A percentile compares a stretch with the other conserved stretches of the same genome.
Evolutionary conservation across 768 basidiomycete genomes (phyloP).

Genomic region (Coprinopsis cinerea): DNA sequence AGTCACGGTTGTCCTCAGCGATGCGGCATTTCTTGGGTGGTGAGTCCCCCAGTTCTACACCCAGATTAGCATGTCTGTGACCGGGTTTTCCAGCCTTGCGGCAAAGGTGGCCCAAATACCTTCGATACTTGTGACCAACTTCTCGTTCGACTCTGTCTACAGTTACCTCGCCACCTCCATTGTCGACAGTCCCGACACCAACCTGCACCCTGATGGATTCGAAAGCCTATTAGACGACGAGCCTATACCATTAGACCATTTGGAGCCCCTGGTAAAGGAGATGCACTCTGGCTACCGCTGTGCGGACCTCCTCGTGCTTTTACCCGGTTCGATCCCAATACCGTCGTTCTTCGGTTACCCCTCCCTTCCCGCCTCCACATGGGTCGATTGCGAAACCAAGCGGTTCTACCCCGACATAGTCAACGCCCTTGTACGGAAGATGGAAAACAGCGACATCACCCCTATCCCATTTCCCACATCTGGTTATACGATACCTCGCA

Average conservation of each 20-base stretch:
- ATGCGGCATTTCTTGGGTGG: slow-evolving; percentile 78
- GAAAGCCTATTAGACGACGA: slow-evolving; percentile 39
- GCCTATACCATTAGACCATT: slow-evolving; percentile 42
- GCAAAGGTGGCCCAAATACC: slow-evolving; percentile 62
- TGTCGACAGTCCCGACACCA: slow-evolving; percentile 15
- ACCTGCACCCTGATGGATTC: slow-evolving; percentile 12
- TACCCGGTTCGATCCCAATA: slow-evolving; percentile 73
- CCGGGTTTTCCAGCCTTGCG: slow-evolving; percentile 43
- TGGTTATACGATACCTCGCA: slow-evolving; percentile 23
- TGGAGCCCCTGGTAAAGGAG: slow-evolving; percentile 60
- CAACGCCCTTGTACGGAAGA: slow-evolving; percentile 31
- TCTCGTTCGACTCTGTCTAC: slow-evolving; percentile 81
- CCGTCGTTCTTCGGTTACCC: slow-evolving; percentile 58
- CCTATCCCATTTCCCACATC: slow-evolving; percentile 33
- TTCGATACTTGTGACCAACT: slow-evolving; percentile 71
- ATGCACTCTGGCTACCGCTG: slow-evolving; percentile 61
- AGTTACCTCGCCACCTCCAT: slow-evolving; percentile 63
- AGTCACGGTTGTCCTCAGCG: slow-evolving; percentile 62
- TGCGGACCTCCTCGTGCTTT: slow-evolving; percentile 62
- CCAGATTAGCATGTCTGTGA: not conserved
- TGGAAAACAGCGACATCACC: slow-evolving; percentile 28
- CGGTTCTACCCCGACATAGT: slow-evolving; percentile 42
- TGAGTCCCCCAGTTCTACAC: slow-evolving; percentile 24
- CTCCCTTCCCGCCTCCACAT: slow-evolving; percentile 52
- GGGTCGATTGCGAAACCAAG: slow-evolving; percentile 50